Conservation (phyloP, 192 early-diverging fungal species). For the Polychytrium aggregatum region DNA sequence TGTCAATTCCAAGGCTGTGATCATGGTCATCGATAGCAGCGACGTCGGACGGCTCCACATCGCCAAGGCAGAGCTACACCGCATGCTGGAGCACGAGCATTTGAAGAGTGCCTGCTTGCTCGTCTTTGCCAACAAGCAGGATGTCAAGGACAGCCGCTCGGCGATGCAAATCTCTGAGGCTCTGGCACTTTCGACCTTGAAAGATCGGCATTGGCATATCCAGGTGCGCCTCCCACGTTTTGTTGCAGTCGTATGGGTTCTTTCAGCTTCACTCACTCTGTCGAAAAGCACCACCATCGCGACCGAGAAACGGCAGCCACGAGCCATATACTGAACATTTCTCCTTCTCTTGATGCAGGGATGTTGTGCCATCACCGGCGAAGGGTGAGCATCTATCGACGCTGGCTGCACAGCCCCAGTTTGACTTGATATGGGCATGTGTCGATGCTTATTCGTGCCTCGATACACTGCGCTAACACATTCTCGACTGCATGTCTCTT, state of each 20-base stretch:
- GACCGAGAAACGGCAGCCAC: too few species aligned
- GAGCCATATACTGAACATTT: background rate
- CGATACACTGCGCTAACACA: too few species aligned
- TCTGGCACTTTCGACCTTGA: conserved; percentile 39
- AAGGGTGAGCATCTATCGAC: conserved; percentile 33
- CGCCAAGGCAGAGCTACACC: conserved; percentile 47
- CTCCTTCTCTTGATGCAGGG: conserved; percentile 18
- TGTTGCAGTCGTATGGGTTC: background rate
- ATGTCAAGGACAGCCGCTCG: conserved; percentile 47
- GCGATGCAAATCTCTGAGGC: conserved; percentile 55
- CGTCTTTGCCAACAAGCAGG: conserved; percentile 63
- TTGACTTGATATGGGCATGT: too few species aligned
- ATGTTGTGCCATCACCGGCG: conserved; percentile 55
- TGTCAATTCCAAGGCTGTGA: conserved; percentile 54
- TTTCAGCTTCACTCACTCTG: background rate
- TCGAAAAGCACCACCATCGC: too few species aligned
- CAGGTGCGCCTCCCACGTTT: conserved; percentile 28
- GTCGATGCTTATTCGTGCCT: too few species aligned
- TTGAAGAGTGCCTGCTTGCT: conserved; percentile 44
- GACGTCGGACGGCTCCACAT: conserved; percentile 51
- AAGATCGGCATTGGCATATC: conserved; percentile 63
- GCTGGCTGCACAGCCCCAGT: too few species aligned
- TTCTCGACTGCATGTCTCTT: too few species aligned
- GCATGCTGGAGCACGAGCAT: conserved; percentile 59
- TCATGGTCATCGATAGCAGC: conserved; percentile 64